Percentiles rank a stretch among this genome's conserved stretches.
Conservation (phyloP, 805 yeast species). For the Zygotorulaspora danielsina region DNA sequence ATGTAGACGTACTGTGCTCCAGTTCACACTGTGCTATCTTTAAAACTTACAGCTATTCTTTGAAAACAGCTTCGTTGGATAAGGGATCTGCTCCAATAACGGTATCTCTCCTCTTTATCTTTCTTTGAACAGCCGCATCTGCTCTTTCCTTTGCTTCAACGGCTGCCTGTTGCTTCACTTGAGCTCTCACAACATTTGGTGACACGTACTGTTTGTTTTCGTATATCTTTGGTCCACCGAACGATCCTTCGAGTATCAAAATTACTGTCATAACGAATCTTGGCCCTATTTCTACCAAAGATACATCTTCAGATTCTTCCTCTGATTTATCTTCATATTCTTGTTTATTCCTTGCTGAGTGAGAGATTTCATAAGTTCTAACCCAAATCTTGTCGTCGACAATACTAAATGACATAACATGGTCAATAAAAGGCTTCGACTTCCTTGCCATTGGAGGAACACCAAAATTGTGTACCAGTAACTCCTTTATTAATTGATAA, state of each 20-base stretch:
- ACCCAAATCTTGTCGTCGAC: slow-evolving; percentile 95
- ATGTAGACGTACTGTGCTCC: too few species aligned
- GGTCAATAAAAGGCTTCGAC: slow-evolving; percentile 91
- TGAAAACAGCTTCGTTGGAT: slow-evolving; percentile 72
- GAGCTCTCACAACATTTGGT: slow-evolving; percentile 93
- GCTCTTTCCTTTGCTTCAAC: slow-evolving; percentile 71
- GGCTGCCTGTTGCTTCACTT: slow-evolving; percentile 74
- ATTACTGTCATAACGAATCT: slow-evolving; percentile 90
- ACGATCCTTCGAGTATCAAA: slow-evolving; percentile 90
- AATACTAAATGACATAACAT: slow-evolving; percentile 86
- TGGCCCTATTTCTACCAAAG: slow-evolving; percentile 93
- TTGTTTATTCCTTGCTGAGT: slow-evolving; percentile 50
- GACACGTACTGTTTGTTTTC: slow-evolving; percentile 96
- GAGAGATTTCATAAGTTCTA: slow-evolving; percentile 85
- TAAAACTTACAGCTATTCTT: slow-evolving; percentile 32
- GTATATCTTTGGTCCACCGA: slow-evolving; percentile 95
- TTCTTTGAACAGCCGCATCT: slow-evolving; percentile 72
- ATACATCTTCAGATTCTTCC: slow-evolving; percentile 51
- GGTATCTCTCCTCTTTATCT: slow-evolving; percentile 68
- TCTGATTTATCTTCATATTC: slow-evolving; percentile 45
- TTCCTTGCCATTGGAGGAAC: slow-evolving; percentile 93
- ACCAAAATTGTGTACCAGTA: slow-evolving; percentile 79
- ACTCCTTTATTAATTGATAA: slow-evolving; percentile 71
- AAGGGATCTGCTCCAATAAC: slow-evolving; percentile 78
- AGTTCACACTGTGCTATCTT: too few species aligned